These are phyloP conservation scores for Fusarium sp. DNA, from an alignment of 2,329 filamentous ascomycete species.

Conservation along the genomic window DNA sequence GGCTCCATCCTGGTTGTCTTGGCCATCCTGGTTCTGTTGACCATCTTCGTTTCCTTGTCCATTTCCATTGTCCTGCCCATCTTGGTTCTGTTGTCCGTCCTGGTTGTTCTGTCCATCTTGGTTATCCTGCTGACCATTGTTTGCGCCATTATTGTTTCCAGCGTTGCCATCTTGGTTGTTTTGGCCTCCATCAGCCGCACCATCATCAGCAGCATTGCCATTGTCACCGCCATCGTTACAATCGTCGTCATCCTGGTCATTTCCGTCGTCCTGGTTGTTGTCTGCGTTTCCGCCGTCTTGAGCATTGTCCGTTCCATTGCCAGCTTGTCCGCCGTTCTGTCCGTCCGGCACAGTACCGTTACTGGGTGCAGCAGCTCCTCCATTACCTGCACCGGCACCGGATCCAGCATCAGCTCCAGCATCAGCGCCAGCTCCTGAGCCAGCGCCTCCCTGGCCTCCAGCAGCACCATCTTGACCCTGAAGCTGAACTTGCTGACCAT, in stretches of 20 bases:
- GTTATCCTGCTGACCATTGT: not conserved
- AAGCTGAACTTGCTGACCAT: conserved; percentile 52
- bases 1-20: not conserved
- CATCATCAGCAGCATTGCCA: conserved; percentile 4
- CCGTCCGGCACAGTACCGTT: conserved; percentile 18
- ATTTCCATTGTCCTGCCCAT: not conserved
- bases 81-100: not conserved
- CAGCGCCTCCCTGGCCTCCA: conserved; percentile 18
- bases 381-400: conserved; percentile 9
- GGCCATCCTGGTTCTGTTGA: conserved; percentile 2
- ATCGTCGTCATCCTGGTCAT: not conserved
- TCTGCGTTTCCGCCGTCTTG: not conserved
- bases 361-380: conserved; percentile 15
- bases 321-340: not conserved
- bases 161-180: not conserved
- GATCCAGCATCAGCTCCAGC: conserved; percentile 48
- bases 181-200: not conserved
- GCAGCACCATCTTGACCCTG: conserved; percentile 56
- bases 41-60: conserved; percentile 7
- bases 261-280: conserved; percentile 7
- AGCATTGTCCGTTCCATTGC: not conserved
- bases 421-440: conserved; percentile 60
- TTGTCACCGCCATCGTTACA: conserved; percentile 1
- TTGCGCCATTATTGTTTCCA: not conserved
- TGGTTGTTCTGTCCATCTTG: not conserved